A percentile compares a stretch with the other conserved stretches of the same genome.
phyloP scores from a whole-genome alignment of 305 asterid genomes.

The Ruellia speciosa region DNA sequence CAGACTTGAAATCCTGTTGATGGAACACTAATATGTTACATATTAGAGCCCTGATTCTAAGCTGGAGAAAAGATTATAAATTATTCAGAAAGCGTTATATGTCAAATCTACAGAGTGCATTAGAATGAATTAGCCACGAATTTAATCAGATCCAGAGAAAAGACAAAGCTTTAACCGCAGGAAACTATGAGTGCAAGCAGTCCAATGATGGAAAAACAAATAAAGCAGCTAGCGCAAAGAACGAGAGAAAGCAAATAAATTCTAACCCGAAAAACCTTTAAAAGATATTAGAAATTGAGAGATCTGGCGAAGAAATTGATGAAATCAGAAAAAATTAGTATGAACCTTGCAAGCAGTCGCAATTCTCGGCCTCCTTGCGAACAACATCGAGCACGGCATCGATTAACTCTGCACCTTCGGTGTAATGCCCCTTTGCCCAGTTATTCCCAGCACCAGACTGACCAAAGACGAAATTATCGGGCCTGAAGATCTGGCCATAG shows the following conservation, averaged over 20 bases:
- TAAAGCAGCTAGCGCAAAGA: not conserved
- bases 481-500: slow-evolving; percentile 45
- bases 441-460: slow-evolving; percentile 49
- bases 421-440: slow-evolving; percentile 53
- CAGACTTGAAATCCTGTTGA: slow-evolving; percentile 49
- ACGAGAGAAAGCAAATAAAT: no score
- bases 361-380: slow-evolving; percentile 52
- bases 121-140: not conserved
- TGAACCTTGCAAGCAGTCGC: slow-evolving; percentile 48
- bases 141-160: not conserved
- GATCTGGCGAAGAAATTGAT: not conserved
- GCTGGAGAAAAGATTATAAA: not conserved
- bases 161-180: not conserved
- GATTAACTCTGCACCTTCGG: slow-evolving; percentile 51
- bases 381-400: slow-evolving; percentile 54
- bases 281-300: no score
- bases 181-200: not conserved
- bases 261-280: no score
- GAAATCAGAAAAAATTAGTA: not conserved
- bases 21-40: not conserved
- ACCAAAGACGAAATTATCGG: slow-evolving; percentile 48
- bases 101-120: not conserved
- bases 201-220: not conserved
- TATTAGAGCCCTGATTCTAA: not conserved
- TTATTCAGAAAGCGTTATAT: not conserved